phyloP scores from a whole-genome alignment of 495 filamentous ascomycete species.

The Xylaria acuta region DNA sequence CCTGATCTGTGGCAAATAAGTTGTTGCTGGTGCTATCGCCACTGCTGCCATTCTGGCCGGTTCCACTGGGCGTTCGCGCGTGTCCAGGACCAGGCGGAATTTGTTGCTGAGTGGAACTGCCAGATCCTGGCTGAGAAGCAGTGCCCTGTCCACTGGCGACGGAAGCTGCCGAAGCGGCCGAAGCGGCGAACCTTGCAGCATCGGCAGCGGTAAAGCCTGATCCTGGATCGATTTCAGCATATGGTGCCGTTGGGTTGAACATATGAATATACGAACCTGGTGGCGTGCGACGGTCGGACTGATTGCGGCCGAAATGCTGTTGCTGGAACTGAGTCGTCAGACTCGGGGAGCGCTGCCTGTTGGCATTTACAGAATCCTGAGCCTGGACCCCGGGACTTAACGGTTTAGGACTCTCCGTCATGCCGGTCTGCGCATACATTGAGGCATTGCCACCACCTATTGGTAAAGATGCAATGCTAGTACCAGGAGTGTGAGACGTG shows the following conservation, averaged over 20 bases:
- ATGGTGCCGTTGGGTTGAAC: conserved; percentile 31
- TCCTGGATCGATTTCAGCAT: conserved; percentile 41
- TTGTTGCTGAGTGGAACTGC: conserved; percentile 34
- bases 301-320: conserved; percentile 65
- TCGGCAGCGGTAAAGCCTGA: conserved; percentile 57
- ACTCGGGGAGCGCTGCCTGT: conserved; percentile 72
- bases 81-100: conserved; percentile 27
- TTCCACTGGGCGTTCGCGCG: conserved; percentile 37
- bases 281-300: conserved; percentile 48
- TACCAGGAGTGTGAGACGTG: conserved; percentile 58
- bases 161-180: conserved; percentile 44
- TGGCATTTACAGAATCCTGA: conserved; percentile 57
- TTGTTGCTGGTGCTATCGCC: conserved; percentile 51
- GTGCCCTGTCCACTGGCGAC: conserved; percentile 21
- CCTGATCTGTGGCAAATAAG: conserved; percentile 52
- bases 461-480: conserved; percentile 55
- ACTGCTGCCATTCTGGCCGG: conserved; percentile 35
- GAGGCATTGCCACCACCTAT: conserved; percentile 59
- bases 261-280: conserved; percentile 48
- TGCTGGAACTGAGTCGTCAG: conserved; percentile 70
- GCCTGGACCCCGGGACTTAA: conserved; percentile 74
- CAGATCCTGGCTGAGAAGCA: conserved; percentile 28
- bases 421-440: conserved; percentile 71
- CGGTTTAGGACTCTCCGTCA: conserved; percentile 88
- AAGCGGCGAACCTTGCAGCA: conserved; percentile 50